Evolutionary conservation across 106 monocot species (phyloP).

Genomic region (Ottelia alismoides): DNA sequence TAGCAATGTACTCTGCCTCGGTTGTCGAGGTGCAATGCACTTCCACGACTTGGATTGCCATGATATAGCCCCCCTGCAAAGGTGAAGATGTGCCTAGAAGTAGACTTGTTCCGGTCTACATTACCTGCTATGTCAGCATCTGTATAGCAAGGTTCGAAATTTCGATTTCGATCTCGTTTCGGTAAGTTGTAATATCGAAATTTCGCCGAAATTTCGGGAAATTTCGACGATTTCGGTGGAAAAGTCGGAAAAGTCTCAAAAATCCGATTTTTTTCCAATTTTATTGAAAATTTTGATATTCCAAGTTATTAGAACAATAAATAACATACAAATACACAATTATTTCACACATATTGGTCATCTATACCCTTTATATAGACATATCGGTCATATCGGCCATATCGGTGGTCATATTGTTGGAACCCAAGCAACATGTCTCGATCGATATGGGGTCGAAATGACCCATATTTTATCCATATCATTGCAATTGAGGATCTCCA

Average conservation of each 20-base stretch:
- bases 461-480: no score
- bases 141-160: neutral
- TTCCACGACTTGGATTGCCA: neutral
- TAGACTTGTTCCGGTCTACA: neutral
- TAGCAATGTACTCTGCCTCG: neutral
- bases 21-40: neutral
- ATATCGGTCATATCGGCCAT: no score
- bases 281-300: neutral
- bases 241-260: neutral
- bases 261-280: neutral
- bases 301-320: neutral
- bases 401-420: no score
- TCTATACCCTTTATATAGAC: no score
- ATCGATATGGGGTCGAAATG: no score
- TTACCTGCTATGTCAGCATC: neutral
- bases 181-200: no score
- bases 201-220: no score
- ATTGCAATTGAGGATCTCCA: no score
- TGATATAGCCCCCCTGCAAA: neutral
- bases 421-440: no score
- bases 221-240: neutral
- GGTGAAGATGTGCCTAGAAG: neutral
- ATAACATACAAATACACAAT: no score
- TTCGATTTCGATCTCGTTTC: no score
- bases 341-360: no score